A percentile compares a stretch with the other conserved stretches of the same genome.
Evolutionary conservation across 1,139 yeast genomes (phyloP).

Genomic region (Kurtzmaniella natalensis): DNA sequence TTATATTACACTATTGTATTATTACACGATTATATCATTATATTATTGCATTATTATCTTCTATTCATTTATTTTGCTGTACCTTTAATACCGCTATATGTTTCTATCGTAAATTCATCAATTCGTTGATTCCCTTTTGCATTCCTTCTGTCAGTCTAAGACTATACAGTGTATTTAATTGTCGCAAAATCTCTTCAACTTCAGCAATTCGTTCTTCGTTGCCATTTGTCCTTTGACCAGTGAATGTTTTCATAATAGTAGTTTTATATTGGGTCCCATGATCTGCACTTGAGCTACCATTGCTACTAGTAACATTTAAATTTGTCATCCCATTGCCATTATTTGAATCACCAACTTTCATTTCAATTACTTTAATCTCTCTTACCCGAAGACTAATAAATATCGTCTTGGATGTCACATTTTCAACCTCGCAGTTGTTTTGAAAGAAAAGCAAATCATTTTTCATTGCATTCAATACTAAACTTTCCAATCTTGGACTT

Average conservation of each 20-base stretch:
- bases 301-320: not conserved
- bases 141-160: conserved; percentile 1
- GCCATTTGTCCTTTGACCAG: conserved; percentile 32
- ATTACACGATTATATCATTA: no score
- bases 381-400: conserved; percentile 51
- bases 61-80: no score
- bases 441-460: conserved; percentile 46
- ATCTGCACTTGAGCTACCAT: no score
- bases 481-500: conserved; percentile 49
- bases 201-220: conserved; percentile 22
- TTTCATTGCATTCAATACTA: conserved; percentile 50
- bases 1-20: no score
- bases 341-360: conserved; percentile 14
- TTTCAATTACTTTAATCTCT: conserved; percentile 51
- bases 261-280: conserved; percentile 24
- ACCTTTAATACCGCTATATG: no score
- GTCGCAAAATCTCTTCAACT: conserved; percentile 24
- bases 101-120: no score
- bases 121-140: not conserved
- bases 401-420: conserved; percentile 33
- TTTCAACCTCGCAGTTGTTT: conserved; percentile 30
- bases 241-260: conserved; percentile 31
- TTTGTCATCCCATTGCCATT: not conserved
- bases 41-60: no score
- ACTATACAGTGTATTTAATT: conserved; percentile 15